Base-by-base conservation (phyloP, 371 early-diverging fungal genomes). In the Antonospora locustae region DNA sequence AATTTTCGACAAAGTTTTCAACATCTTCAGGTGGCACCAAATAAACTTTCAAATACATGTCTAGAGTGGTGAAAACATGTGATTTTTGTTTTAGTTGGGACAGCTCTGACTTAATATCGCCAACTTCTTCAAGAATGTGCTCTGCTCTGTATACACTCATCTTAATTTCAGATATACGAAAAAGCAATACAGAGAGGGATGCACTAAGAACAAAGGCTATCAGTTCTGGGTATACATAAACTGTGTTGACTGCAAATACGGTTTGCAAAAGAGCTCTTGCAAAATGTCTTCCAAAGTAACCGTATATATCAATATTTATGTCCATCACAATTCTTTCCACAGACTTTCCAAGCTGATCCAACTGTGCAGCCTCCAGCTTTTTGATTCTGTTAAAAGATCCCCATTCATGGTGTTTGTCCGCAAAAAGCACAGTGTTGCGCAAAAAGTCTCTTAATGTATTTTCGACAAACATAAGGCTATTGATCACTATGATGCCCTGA, bases 1-100 rank as follows among this genome's bases (percentile, higher is more conserved):
- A 70, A 49, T 67, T 66, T 16, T 58, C 36, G 11, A 67, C 59
- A 70, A 70, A 70, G n/a, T n/a, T 23, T 27, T 48, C 46, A n/a
- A 9, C 20, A 37, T 63, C 46, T 16, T 59, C 54, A 1, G 45
- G 9, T 1, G 64, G 44, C 24, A 38, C 55, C 36, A 63, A 28
- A 53, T 66, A 66, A 34, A 70, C 63, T 48, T 65, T 66, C 4
- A 70, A 27, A 45, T 63, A 70, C 7, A 48, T 58, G 45, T 64
- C 69, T 12, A 70, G 43, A 16, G 59, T 41, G 28, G 45, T 55
- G n/a, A 67, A 45, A 32, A 46, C 17, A 17, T 61, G 53, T 16
- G 53, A 25, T 7, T 30, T 36, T 17, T 17, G 29, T 12, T 29
- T 24, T 0, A 46, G 9, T 29, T 23, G 17, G 27, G 25, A 54